Percentiles rank a stretch among this genome's conserved stretches.
These are phyloP conservation scores for Fusarium odoratissimum DNA, from an alignment of 2,329 filamentous ascomycete genomes.

Conservation along the genomic window DNA sequence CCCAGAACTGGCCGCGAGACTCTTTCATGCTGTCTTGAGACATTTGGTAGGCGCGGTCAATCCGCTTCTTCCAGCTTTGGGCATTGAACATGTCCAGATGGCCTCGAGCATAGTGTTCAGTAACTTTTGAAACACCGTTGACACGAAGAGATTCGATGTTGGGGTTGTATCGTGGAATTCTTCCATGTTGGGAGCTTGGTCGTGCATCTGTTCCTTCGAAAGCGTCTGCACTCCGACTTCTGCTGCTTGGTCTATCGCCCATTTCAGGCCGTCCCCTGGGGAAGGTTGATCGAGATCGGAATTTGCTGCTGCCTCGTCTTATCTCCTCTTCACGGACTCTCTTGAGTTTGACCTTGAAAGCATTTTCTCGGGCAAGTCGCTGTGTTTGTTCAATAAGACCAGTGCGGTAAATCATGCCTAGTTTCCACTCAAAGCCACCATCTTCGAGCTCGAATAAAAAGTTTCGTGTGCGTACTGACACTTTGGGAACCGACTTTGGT, in stretches of 20 bases:
- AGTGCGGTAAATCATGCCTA: slow-evolving; percentile 91
- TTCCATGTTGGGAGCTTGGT: slow-evolving; percentile 51
- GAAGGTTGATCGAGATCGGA: slow-evolving; percentile 66
- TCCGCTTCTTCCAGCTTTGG: slow-evolving; percentile 91
- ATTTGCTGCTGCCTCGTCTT: slow-evolving; percentile 63
- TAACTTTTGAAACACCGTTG: slow-evolving; percentile 76
- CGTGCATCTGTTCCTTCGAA: slow-evolving; percentile 47
- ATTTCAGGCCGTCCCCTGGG: slow-evolving; percentile 50
- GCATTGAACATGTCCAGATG: slow-evolving; percentile 84
- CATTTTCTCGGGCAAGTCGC: slow-evolving; percentile 87
- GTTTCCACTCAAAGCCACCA: slow-evolving; percentile 96
- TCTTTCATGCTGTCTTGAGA: slow-evolving; percentile 82
- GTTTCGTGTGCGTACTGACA: slow-evolving; percentile 84
- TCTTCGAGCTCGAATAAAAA: slow-evolving; percentile 95
- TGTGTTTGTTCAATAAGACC: slow-evolving; percentile 92
- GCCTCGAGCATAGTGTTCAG: slow-evolving; percentile 79
- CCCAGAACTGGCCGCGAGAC: slow-evolving; percentile 83
- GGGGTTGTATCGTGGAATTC: slow-evolving; percentile 78
- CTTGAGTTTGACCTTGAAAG: slow-evolving; percentile 87
- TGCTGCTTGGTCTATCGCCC: slow-evolving; percentile 51
- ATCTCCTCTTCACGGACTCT: slow-evolving; percentile 80
- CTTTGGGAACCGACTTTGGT: slow-evolving; percentile 86
- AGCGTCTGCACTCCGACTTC: slow-evolving; percentile 69
- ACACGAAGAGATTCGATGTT: slow-evolving; percentile 75
- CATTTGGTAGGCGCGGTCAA: slow-evolving; percentile 78